Evolutionary conservation across 306 rosid species (phyloP).

Genomic region (Carpinus fangiana): DNA sequence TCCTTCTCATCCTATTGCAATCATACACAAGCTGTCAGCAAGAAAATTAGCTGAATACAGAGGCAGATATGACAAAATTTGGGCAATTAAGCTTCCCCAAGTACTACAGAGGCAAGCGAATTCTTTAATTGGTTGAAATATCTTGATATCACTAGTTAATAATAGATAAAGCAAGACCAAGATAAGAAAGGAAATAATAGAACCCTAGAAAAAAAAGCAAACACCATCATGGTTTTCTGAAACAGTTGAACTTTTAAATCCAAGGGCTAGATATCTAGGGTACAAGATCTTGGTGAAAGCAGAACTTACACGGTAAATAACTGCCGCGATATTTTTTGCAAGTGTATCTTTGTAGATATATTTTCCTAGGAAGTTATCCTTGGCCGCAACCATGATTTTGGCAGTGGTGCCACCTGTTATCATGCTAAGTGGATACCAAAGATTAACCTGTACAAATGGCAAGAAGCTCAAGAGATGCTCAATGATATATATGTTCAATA

Average conservation of each 20-base stretch:
- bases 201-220: not conserved
- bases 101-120: not conserved
- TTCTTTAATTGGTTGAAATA: not conserved
- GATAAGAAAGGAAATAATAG: not conserved
- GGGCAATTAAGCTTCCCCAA: not conserved
- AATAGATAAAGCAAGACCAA: not conserved
- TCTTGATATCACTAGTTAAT: not conserved
- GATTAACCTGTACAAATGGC: conserved; percentile 53
- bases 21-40: conserved; percentile 24
- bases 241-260: no score
- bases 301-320: conserved; percentile 65
- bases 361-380: conserved; percentile 87
- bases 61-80: not conserved
- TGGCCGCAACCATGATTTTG: conserved; percentile 94
- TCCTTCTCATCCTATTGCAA: conserved; percentile 85
- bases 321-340: conserved; percentile 85
- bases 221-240: not conserved
- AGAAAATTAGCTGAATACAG: not conserved
- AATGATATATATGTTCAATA: not conserved
- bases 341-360: conserved; percentile 94
- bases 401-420: conserved; percentile 93
- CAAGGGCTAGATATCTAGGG: no score
- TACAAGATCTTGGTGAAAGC: not conserved
- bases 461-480: not conserved
- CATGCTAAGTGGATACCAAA: conserved; percentile 94